Base-by-base conservation (phyloP, 2,329 filamentous ascomycete genomes). In the Aureobasidium sp. region DNA sequence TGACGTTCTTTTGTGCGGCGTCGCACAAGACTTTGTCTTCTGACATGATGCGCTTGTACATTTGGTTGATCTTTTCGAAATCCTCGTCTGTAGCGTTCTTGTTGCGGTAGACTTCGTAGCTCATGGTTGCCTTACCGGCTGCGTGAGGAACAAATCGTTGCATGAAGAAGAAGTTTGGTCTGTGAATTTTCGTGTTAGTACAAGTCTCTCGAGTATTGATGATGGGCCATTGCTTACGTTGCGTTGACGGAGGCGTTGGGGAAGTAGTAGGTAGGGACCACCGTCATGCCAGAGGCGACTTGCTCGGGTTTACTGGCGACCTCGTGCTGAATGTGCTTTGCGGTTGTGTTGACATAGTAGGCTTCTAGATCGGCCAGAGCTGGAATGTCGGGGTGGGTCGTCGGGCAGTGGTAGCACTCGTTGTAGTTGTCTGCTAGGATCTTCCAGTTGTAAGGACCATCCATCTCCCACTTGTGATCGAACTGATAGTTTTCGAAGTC, bases 11-110 rank as follows among this genome's bases (percentile, higher is more conserved):
- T 68, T 87, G 84, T 1, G 82, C 79, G 13, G 77, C 78, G 66
- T 79, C 75, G 74, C 84, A 87, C 30, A 87, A 79, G 9, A 80
- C 76, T 68, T 86, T 86, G 74, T 87, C 85, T 71, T 87, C 85
- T 1, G 78, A 77, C 81, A 86, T 83, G 71, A 87, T 79, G 42
- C 81, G 80, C 72, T 83, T 83, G 75, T 86, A 87, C 67, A 86
- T 82, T 49, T 81, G 72, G 70, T 78, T 79, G 71, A 86, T 83
- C 58, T 76, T 71, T 15, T 77, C 72, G 69, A 86, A 87, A 63
- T 85, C 80, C 29, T 80, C 79, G 16, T 86, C 80, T n/a, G 76
- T 77, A 3, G 83, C 80, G 69, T 81, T 73, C 69, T 82, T 83
- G 77, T 86, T 83, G 63, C 82, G 78, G 76, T 79, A 87, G 55